Evolutionary conservation across 225 moss, liverwort and hornwort species (phyloP).

Genomic region (Sphagnum contortum): DNA sequence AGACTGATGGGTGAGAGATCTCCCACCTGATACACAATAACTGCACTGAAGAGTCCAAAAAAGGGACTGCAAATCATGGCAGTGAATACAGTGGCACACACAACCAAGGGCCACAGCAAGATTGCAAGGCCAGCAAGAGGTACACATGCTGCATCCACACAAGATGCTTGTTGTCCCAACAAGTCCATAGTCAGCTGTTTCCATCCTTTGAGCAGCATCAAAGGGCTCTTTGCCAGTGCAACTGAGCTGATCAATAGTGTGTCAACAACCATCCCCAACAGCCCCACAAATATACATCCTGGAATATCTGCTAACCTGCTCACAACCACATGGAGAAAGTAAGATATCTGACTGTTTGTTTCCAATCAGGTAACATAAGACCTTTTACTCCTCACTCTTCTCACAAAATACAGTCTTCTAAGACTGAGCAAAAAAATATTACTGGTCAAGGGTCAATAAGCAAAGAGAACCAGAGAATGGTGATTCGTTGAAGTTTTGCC

Average conservation of each 20-base stretch:
- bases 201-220: conserved; percentile 77
- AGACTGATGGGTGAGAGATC: no score
- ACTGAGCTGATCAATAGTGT: conserved; percentile 41
- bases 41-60: conserved; percentile 66
- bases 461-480: no score
- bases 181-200: conserved; percentile 53
- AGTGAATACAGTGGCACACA: conserved; percentile 38
- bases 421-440: no score
- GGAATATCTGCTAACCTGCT: conserved; percentile 53
- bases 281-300: conserved; percentile 45
- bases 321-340: no score
- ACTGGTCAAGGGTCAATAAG: no score
- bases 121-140: conserved; percentile 69
- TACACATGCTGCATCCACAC: conserved; percentile 41
- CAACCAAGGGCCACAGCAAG: conserved; percentile 59
- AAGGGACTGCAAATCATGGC: conserved; percentile 49
- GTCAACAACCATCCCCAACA: conserved; percentile 57
- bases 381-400: no score
- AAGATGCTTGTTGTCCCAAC: conserved; percentile 50
- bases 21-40: conserved; percentile 65
- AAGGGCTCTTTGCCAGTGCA: conserved; percentile 50
- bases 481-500: no score
- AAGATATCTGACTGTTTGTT: no score
- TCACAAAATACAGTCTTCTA: no score
- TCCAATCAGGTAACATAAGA: no score